Evolutionary conservation across 306 rosid genomes (phyloP), one percentile per base, ranked within the genome.

Genomic region (Glycine latifolia): DNA sequence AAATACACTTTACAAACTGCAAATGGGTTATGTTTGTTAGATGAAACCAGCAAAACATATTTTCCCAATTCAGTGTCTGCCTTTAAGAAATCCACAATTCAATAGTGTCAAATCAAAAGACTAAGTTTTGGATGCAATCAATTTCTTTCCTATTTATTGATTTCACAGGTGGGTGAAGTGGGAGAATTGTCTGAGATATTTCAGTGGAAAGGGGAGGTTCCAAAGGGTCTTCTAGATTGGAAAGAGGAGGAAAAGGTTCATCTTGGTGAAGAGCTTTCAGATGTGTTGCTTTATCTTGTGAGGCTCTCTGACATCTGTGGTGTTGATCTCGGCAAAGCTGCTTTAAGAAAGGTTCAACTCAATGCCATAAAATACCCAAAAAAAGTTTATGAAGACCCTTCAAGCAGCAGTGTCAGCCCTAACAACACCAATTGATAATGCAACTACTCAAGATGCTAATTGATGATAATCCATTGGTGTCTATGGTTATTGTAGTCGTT

Each of bases 201-300:
- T 86, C 98, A 95, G 73, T 92, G 98, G 98, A 92, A 88, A 83
- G 98, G 98, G 1, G 98, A 95, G 74, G 97, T 95, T 52, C 79
- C 88, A n/a, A 92, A 84, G 50, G 98, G 98, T 0, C 84, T 95
- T 54, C 94, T 97, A 15, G 97, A 82, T 39, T 92, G 91, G 92
- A 83, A 88, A 80, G 97, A 90, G 10, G 94, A 90, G 20, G 98
- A 95, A 37, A 95, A 91, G 11, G 82, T 73, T n/a, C 97, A 94
- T 82, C 87, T 94, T 31, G 97, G 97, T 0, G 98, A 94, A 82
- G 98, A 91, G 83, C 98, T 94, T 48, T 92, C 98, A 2, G 98
- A 94, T 82, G 98, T 94, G 12, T 76, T 94, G 86, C 93, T 94
- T 43, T 94, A 94, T 79, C 93, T 94, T 77, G 90, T 94, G 6